Evolutionary conservation across 2,329 filamentous ascomycete species (phyloP), one percentile per base, ranked within the genome.

Genomic region (Colletotrichum musae): DNA sequence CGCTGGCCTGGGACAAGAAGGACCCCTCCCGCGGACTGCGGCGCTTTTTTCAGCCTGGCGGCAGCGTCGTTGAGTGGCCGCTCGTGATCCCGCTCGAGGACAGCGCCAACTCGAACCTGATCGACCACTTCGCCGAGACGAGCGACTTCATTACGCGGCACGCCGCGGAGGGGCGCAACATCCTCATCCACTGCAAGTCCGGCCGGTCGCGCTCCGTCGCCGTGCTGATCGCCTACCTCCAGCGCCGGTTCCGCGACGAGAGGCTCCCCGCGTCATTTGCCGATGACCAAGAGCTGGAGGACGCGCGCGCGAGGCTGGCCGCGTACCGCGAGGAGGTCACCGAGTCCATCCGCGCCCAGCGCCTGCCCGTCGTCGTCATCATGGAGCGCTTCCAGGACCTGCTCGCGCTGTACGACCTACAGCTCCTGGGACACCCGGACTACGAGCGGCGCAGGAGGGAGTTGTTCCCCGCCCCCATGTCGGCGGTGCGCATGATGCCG

Each of bases 341-440:
- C 13, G 52, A 57, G 41, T 48, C 52, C 10, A 64, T 64, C 26
- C 41, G 60, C 43, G 7, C 9, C 12, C 60, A 64, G 28, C 18
- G 60, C 1, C 52, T 64, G 2, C 60, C 60, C 52, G 60, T 64
- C 26, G n/a, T 57, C 2, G 60, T 64, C 26, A 64, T 64, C 9
- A 64, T 64, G 60, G 60, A 56, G 60, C 60, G 60, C 12, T 64
- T 64, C 60, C 51, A 64, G 28, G 60, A 64, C 18, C 41, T 64
- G 18, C 32, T 64, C 13, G 60, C 39, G 6, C 60, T 64, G 1
- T 64, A 64, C 52, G 60, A 64, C 32, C 43, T 57, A 26, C 51
- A 48, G 24, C 60, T 64, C 41, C 48, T 64, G 39, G 51, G 26
- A 41, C 60, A 64, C 2, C 60, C 60, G 21, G 26, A 24, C 52